Evolutionary conservation across 306 rosid species (phyloP), one percentile per base, ranked within the genome.

Genomic region (Malus fusca): DNA sequence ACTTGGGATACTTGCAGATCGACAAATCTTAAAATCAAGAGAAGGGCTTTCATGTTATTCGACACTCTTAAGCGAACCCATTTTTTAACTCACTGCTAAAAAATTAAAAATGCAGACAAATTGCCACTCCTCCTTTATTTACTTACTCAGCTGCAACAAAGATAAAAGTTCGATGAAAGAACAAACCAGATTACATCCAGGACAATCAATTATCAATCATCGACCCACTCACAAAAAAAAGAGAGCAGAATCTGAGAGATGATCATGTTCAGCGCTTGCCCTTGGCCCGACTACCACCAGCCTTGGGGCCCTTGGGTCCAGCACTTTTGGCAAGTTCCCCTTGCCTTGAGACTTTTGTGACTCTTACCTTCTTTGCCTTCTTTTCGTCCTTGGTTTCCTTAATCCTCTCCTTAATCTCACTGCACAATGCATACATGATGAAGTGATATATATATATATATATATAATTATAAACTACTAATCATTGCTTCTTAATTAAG

Each of bases 381-480:
- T 77, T 77, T 70, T 77, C 65, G 6, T 77, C 70, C 70, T 61
- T 22, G 23, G 69, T 68, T 68, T 77, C 69, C 75, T 43, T 56
- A 6, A 77, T 59, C 69, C 23, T 68, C 37, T 40, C 68, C 42
- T 77, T 69, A 46, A 77, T 69, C 71, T 69, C 70, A 61, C 69
- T 21, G 53, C 23, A 30, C 19, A 77, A 18, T 12, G 40, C 52
- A 55, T 9, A n/a, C 6, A 58, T 15, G 55, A 48, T 48, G 21
- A 15, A 51, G 21, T 4, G 21, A 17, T 51, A 4, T 48, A 15
- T 13, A 12, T 44, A 44, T 14, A 14, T 48, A 17, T 51, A 4
- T 48, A 15, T 13, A 12, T 44, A 44, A 46, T 46, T 48, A 14
- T 48, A 48, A 48, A 48, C 53, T 48, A 15, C 55, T 51, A 51